Conservation (phyloP, 441 rosid genomes). For the Omphalea diandra region DNA sequence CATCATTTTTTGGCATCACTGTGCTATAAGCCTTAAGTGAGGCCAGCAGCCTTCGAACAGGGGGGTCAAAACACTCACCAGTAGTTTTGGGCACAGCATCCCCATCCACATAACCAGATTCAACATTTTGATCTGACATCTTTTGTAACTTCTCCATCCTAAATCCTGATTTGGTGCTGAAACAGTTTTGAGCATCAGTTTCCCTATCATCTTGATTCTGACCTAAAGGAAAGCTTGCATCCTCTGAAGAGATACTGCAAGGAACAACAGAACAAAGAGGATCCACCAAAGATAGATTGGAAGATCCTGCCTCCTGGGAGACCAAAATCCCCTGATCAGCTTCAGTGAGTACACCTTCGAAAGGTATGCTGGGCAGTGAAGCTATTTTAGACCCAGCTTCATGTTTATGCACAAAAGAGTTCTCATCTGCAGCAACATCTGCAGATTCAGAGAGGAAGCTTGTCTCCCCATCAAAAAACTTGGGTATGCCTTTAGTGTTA, state of each 20-base stretch:
- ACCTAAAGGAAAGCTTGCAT: conserved; percentile 25
- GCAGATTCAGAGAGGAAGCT: conserved; percentile 72
- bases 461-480: conserved; percentile 45
- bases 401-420: conserved; percentile 42
- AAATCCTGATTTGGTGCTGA: conserved; percentile 20
- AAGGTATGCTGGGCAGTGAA: conserved; percentile 40
- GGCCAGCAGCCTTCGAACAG: conserved; percentile 36
- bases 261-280: conserved; percentile 79
- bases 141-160: conserved; percentile 23
- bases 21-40: conserved; percentile 44
- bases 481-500: conserved; percentile 22
- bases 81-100: conserved; percentile 20
- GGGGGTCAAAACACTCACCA: conserved; percentile 24
- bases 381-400: conserved; percentile 28
- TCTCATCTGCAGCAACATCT: conserved; percentile 50
- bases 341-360: conserved; percentile 33
- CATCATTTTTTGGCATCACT: conserved; percentile 24
- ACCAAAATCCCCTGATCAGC: conserved; percentile 29
- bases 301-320: conserved; percentile 47
- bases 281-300: conserved; percentile 41
- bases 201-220: conserved; percentile 29
- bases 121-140: conserved; percentile 21
- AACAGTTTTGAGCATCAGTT: conserved; percentile 31
- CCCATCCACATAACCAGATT: conserved; percentile 15
- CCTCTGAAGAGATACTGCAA: conserved; percentile 54